Evolutionary conservation across 441 rosid species (phyloP), one percentile per base, ranked within the genome.

Genomic region (Jatropha multifida): DNA sequence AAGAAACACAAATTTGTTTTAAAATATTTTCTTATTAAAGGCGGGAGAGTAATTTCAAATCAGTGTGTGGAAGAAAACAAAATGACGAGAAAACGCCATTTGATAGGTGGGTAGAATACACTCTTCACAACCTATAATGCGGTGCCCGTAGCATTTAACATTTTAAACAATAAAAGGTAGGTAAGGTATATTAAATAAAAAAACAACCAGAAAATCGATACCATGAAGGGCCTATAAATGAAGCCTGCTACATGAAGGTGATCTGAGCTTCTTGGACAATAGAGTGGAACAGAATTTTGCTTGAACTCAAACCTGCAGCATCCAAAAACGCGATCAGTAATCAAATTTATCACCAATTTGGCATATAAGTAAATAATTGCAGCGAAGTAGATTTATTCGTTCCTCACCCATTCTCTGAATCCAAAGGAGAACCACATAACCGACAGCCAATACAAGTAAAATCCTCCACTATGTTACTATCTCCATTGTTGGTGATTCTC

Each of bases 211-310:
- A 23, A 18, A 51, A 61, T 40, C 5, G 76, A 60, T 83, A 88
- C 90, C 87, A 81, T 81, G 51, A 85, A 88, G 60, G 89, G 89
- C 82, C 90, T 82, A 58, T 85, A 89, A 52, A 89, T 85, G 74
- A 71, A 65, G 82, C 82, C 73, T 70, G 79, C 81, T 2, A 37
- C 81, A 77, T 89, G 93, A 72, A 80, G 74, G 65, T 76, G 84
- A 84, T 84, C 78, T 1, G 86, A 63, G 84, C 91, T 85, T 81
- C 81, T 84, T 11, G 79, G 78, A 72, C 91, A 82, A 73, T 77
- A 82, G 41, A 86, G 83, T 56, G 86, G 77, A 74, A 68, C 71
- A 40, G 80, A 69, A 56, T 60, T 77, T 62, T 80, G 75, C 76
- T 82, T 79, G 64, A 52, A 41, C 23, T 15, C 59, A 65, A 71